Conservation (phyloP, 164 flowering plant genomes). For the Kingdonia uniflora region DNA sequence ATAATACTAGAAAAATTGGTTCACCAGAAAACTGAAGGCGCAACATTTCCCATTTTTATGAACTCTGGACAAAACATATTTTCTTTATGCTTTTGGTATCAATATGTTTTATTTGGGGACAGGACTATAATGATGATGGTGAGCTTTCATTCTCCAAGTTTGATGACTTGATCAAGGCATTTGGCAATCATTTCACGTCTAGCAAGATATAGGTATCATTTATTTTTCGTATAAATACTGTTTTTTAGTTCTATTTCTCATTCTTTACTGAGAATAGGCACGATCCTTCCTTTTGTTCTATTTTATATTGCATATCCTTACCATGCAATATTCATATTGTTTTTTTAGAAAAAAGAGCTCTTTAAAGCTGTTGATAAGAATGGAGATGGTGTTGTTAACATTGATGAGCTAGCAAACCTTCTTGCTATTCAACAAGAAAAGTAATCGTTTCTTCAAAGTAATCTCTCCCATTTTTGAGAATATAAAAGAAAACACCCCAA, state of each 20-base stretch:
- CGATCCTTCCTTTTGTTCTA: no score
- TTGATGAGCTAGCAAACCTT: constrained; percentile 85
- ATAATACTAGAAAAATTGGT: no score
- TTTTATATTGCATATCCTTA: no score
- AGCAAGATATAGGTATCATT: constrained; percentile 55
- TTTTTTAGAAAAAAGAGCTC: constrained; percentile 77
- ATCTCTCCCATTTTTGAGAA: neutral
- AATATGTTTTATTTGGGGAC: neutral
- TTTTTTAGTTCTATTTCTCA: no score
- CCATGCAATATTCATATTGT: constrained; percentile 1
- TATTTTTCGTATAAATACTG: constrained; percentile 4
- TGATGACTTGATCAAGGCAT: constrained; percentile 65
- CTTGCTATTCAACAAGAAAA: constrained; percentile 77
- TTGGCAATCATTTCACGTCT: constrained; percentile 77
- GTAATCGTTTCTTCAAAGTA: no score
- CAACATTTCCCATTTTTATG: no score
- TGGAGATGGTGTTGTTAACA: constrained; percentile 79
- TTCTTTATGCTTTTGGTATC: no score
- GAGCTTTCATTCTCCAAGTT: constrained; percentile 70
- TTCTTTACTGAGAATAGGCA: no score
- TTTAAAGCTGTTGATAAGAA: constrained; percentile 75
- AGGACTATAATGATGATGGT: constrained; percentile 85
- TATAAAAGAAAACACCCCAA: no score
- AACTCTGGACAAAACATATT: no score
- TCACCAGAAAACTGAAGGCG: no score